Percentiles rank a stretch among this genome's conserved stretches.
phyloP scores from a whole-genome alignment of 2,329 filamentous ascomycete species.

The Ambrosiella xylebori region DNA sequence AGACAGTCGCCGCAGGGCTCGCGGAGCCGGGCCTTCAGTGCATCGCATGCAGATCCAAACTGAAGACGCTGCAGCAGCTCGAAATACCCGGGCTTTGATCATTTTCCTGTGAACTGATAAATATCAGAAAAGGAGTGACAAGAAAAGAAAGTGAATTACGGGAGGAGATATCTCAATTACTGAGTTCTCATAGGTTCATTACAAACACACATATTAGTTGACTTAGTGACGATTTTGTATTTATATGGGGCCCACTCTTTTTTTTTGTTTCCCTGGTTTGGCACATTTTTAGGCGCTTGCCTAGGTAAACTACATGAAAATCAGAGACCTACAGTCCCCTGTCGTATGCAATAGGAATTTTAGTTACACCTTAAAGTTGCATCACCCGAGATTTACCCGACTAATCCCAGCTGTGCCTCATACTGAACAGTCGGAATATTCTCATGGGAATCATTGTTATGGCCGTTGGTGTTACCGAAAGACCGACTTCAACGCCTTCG shows the following conservation, averaged over 20 bases:
- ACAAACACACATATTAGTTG: too few species aligned
- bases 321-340: background rate
- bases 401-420: slow-evolving; percentile 3
- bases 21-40: background rate
- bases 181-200: too few species aligned
- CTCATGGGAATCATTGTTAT: slow-evolving; percentile 8
- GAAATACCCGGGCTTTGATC: slow-evolving; percentile 13
- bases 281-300: background rate
- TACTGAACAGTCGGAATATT: slow-evolving; percentile 11
- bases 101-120: slow-evolving; percentile 1
- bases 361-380: background rate
- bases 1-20: background rate
- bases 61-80: background rate
- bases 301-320: background rate
- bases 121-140: background rate
- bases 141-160: background rate
- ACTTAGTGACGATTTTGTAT: too few species aligned
- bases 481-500: slow-evolving; percentile 2
- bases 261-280: background rate
- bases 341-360: background rate
- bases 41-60: slow-evolving; percentile 7
- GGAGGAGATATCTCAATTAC: background rate
- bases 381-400: slow-evolving; percentile 12
- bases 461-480: slow-evolving; percentile 6
- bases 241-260: too few species aligned